phyloP scores from a whole-genome alignment of 768 basidiomycete species.

The Lactarius vividus region DNA sequence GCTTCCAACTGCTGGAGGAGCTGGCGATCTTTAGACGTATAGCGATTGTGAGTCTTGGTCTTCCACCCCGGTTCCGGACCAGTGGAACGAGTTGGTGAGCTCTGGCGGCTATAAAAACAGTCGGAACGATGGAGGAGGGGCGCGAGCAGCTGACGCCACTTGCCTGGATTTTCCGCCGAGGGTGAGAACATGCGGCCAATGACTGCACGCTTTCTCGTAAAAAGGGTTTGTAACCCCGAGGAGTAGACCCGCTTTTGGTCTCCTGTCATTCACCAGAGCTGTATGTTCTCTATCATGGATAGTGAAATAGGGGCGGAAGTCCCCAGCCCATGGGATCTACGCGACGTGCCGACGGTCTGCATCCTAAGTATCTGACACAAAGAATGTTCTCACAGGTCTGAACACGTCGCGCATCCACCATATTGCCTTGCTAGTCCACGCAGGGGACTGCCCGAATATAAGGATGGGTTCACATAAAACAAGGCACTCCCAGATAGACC shows the following conservation, averaged over 20 bases:
- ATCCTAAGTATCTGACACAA: not conserved
- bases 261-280: constrained; percentile 72
- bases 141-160: constrained; percentile 37
- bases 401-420: constrained; percentile 92
- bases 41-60: constrained; percentile 74
- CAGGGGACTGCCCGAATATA: constrained; percentile 75
- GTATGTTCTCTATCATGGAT: constrained; percentile 90
- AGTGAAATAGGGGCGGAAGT: constrained; percentile 93
- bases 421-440: constrained; percentile 80
- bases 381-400: constrained; percentile 58
- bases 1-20: constrained; percentile 72
- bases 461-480: constrained; percentile 88
- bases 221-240: constrained; percentile 89
- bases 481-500: constrained; percentile 93
- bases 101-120: not conserved
- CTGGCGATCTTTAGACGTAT: constrained; percentile 78
- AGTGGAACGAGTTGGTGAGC: constrained; percentile 25
- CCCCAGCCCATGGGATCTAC: constrained; percentile 79
- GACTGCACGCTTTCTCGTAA: constrained; percentile 71
- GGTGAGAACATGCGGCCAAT: constrained; percentile 85
- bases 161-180: constrained; percentile 48
- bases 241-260: constrained; percentile 73
- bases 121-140: not conserved
- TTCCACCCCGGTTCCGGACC: constrained; percentile 74
- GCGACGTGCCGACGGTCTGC: not conserved